Evolutionary conservation across 108 stramenopile species (phyloP), one percentile per base, ranked within the genome.

Genomic region (Phaeodactylum tricornutum): DNA sequence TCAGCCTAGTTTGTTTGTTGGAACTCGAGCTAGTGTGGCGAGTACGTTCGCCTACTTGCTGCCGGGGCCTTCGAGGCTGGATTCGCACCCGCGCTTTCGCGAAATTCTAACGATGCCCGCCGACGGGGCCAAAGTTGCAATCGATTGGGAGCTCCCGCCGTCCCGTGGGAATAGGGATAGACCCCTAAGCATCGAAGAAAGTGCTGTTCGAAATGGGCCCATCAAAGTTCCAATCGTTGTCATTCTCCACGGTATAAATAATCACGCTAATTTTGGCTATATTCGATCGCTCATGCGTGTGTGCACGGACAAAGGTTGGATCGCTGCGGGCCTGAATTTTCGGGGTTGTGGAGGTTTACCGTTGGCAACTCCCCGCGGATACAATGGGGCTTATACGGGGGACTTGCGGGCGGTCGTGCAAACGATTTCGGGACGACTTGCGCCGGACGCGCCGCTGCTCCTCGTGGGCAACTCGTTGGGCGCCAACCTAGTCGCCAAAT

Each of bases 221-320:
- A 43, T 66, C 1, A 43, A 61, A 17, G 67, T 57, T 17, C 63
- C 72, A 8, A 79, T 80, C 26, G 51, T 51, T 35, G 61, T 90
- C 43, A 64, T 90, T 6, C 61, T 91, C 19, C 84, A 86, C 44
- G 89, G 89, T 5, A 81, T 91, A 57, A 91, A 91, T 58, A 91
- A 91, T 41, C 77, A 91, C 65, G 69, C 89, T 0, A 69, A 67
- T 49, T 91, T 91, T 57, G 89, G 84, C 40, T 91, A 91, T 62
- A 79, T 91, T 25, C 63, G 66, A 47, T 81, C 76, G 35, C 57
- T 84, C 54, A 75, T 78, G 66, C 72, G 74, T 15, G 66, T 79
- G 16, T 78, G 76, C 46, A 70, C 76, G 25, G 48, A 66, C 24
- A 69, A 76, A n/a, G 89, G 89, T 24, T 91, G 84, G 84, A 56